Evolutionary conservation across 2,329 filamentous ascomycete genomes (phyloP).

Genomic region (Epichloe sibirici): DNA sequence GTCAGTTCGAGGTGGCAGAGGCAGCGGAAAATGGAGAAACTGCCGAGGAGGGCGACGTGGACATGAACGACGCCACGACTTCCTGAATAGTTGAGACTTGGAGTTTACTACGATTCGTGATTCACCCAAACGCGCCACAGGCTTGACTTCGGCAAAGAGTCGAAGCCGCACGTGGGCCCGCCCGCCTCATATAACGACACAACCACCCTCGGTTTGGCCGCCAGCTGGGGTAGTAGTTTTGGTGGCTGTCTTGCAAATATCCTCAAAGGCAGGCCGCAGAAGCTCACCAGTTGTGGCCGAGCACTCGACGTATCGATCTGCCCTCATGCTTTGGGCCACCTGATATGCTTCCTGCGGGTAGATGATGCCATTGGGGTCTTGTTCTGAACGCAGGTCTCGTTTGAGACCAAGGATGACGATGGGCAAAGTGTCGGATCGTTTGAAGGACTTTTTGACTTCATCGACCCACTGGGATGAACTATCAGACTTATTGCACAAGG

Average conservation of each 20-base stretch:
- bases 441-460: constrained; percentile 37
- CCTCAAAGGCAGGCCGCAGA: constrained; percentile 44
- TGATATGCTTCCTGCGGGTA: constrained; percentile 49
- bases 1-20: constrained; percentile 26
- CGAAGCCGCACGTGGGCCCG: background rate
- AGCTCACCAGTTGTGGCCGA: constrained; percentile 49
- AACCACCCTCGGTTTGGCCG: constrained; percentile 44
- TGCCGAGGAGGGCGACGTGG: constrained; percentile 22
- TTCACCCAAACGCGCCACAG: background rate
- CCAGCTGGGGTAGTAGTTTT: constrained; percentile 32
- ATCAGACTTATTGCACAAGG: background rate
- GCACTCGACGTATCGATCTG: constrained; percentile 53
- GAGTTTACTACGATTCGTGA: background rate
- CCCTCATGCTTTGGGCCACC: constrained; percentile 44
- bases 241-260: constrained; percentile 45
- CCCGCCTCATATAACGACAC: constrained; percentile 32
- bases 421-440: constrained; percentile 35
- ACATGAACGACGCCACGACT: constrained; percentile 24
- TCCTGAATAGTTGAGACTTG: constrained; percentile 10
- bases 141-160: background rate
- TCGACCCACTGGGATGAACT: constrained; percentile 40
- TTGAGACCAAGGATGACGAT: constrained; percentile 48
- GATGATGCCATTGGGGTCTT: constrained; percentile 47
- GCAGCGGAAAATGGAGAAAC: constrained; percentile 18
- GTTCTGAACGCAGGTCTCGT: constrained; percentile 44